A percentile compares a stretch with the other conserved stretches of the same genome.
Evolutionary conservation across 2,329 filamentous ascomycete genomes (phyloP).

Genomic region (Aurifilum marmelostoma): DNA sequence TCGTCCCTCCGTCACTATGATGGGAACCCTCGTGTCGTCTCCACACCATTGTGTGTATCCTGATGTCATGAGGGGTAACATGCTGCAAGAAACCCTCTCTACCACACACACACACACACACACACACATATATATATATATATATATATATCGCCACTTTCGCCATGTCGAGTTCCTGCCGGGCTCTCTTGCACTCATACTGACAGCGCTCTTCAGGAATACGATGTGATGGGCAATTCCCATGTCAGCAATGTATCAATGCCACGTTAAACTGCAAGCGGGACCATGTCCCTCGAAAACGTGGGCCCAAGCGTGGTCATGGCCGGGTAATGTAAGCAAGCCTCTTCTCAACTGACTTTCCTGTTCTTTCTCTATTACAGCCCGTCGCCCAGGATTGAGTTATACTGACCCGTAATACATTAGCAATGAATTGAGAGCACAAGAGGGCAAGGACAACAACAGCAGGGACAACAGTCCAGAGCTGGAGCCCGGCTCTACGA

Average conservation of each 20-base stretch:
- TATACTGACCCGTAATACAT: constrained; percentile 10
- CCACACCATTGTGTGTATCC: constrained; percentile 6
- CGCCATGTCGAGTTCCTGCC: not conserved
- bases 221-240: constrained; percentile 49
- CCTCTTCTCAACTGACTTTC: not conserved
- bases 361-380: not conserved
- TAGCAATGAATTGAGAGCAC: constrained; percentile 57
- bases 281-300: constrained; percentile 66
- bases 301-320: constrained; percentile 64
- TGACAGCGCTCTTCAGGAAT: constrained; percentile 43
- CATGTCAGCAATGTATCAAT: constrained; percentile 64
- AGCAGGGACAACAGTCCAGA: constrained; percentile 46
- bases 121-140: too few species aligned
- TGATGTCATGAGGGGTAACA: constrained; percentile 21
- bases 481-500: constrained; percentile 31
- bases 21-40: not conserved
- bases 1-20: not conserved
- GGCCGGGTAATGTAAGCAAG: constrained; percentile 57
- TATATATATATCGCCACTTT: constrained; percentile 23
- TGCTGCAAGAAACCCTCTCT: too few species aligned
- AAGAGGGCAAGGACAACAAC: constrained; percentile 48
- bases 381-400: not conserved
- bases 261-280: constrained; percentile 65
- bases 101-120: not conserved
- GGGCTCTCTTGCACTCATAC: not conserved